Evolutionary conservation across 495 filamentous ascomycete species (phyloP).

Genomic region (Penicillium longicatenatum): DNA sequence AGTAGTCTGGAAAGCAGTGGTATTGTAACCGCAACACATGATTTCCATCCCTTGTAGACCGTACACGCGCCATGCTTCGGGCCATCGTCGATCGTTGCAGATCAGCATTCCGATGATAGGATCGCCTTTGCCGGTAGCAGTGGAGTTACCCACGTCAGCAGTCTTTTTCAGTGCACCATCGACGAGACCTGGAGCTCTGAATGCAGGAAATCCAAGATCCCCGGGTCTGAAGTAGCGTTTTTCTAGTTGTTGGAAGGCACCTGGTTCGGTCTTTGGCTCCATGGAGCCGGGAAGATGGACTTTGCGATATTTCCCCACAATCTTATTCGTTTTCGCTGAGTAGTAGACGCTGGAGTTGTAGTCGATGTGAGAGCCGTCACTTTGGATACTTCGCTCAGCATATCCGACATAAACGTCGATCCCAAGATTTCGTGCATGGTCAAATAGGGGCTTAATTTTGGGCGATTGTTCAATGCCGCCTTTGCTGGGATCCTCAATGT

Average conservation of each 20-base stretch:
- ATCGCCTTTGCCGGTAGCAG: conserved; percentile 38
- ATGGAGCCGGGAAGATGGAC: conserved; percentile 50
- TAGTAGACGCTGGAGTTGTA: conserved; percentile 52
- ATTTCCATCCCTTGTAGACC: conserved; percentile 51
- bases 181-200: conserved; percentile 46
- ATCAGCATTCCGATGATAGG: conserved; percentile 55
- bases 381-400: conserved; percentile 35
- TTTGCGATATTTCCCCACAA: conserved; percentile 52
- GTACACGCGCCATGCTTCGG: conserved; percentile 48
- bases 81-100: conserved; percentile 54
- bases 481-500: conserved; percentile 35
- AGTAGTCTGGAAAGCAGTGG: conserved; percentile 44
- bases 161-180: conserved; percentile 10
- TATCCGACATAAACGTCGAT: conserved; percentile 52
- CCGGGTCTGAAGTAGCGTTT: conserved; percentile 53
- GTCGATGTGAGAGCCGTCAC: conserved; percentile 28
- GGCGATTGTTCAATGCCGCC: conserved; percentile 27
- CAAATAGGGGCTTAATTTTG: conserved; percentile 48
- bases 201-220: conserved; percentile 50
- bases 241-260: conserved; percentile 51
- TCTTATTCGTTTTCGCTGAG: conserved; percentile 36
- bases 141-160: background rate
- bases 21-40: conserved; percentile 52
- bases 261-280: conserved; percentile 46
- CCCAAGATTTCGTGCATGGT: conserved; percentile 37